A percentile compares a stretch with the other conserved stretches of the same genome.
Conservation (phyloP, 768 basidiomycete genomes). For the Panaeolus papilionaceus region DNA sequence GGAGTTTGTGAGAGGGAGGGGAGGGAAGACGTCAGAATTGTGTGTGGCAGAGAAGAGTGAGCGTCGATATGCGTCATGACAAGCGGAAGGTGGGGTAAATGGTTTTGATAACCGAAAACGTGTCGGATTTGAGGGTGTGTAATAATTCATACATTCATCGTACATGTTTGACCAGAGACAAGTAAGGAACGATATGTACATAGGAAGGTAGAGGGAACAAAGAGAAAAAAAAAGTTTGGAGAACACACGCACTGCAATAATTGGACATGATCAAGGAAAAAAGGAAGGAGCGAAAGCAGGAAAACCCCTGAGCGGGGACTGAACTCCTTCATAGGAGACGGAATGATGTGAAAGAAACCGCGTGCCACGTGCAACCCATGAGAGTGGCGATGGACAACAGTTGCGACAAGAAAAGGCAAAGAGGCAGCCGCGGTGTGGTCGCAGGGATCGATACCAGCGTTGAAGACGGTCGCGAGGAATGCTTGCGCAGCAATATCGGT, state of each 20-base stretch:
- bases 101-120: constrained; percentile 8
- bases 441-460: too few relatives aligned
- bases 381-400: neutral
- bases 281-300: neutral
- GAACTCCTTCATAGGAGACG: neutral
- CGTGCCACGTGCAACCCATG: constrained; percentile 3
- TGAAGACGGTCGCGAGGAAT: too few relatives aligned
- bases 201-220: neutral
- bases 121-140: neutral
- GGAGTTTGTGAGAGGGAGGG: neutral
- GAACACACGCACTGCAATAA: too few relatives aligned
- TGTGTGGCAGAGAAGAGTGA: constrained; percentile 11
- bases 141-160: too few relatives aligned
- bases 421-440: too few relatives aligned
- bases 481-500: neutral
- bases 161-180: too few relatives aligned
- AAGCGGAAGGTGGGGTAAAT: constrained; percentile 8
- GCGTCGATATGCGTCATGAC: neutral
- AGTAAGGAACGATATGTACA: neutral
- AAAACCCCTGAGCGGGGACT: constrained; percentile 5
- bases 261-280: neutral
- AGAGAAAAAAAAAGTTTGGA: neutral
- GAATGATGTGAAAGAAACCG: constrained; percentile 3
- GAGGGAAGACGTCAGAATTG: constrained; percentile 13
- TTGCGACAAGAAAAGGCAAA: neutral